Evolutionary conservation across 176 grass and related monocot species (phyloP).

Genomic region (Cymbopogon citratus): DNA sequence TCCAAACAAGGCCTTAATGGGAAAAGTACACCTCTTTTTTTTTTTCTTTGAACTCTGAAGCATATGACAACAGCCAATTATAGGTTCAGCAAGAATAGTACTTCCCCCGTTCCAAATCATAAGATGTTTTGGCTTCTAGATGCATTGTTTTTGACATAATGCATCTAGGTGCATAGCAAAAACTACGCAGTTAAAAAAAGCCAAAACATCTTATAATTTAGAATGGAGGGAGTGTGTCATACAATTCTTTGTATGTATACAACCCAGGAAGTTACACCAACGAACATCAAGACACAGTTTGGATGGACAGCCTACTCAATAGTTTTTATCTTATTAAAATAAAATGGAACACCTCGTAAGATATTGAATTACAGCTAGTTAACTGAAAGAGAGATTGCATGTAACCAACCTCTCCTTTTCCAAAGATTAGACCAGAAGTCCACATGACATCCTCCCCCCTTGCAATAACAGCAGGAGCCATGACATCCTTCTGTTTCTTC

Average conservation of each 20-base stretch:
- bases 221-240: conserved; percentile 12
- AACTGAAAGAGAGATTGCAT: background rate
- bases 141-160: background rate
- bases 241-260: background rate
- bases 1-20: background rate
- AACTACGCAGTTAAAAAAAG: background rate
- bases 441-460: conserved; percentile 66
- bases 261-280: background rate
- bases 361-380: background rate
- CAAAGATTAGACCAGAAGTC: conserved; percentile 78
- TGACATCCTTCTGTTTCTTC: conserved; percentile 75
- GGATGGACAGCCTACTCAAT: background rate
- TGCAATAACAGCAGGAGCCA: conserved; percentile 46
- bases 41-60: background rate
- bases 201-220: background rate
- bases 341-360: background rate
- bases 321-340: background rate
- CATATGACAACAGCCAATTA: background rate
- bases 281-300: background rate
- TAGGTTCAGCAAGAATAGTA: conserved; percentile 1
- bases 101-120: background rate
- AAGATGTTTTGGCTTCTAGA: background rate
- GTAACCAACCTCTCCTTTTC: conserved; percentile 54
- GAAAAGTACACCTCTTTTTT: background rate
- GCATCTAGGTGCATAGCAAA: background rate